A percentile compares a stretch with the other conserved stretches of the same genome.
These are phyloP conservation scores for Trebouxia sp. DNA, from an alignment of 139 green algal species.

Conservation along the genomic window DNA sequence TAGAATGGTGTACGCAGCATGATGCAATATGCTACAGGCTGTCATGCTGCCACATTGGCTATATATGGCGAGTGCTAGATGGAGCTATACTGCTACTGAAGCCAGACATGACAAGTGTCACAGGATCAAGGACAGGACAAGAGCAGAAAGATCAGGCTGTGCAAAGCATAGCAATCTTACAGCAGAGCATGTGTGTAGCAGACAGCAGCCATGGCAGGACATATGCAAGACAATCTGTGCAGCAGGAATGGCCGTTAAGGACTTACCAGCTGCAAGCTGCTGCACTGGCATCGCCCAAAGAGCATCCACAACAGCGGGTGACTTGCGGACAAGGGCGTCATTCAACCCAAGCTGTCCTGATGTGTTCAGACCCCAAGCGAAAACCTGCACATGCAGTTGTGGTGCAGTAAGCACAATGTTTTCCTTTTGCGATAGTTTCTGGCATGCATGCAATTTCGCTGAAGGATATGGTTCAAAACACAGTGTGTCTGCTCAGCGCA, in stretches of 20 bases:
- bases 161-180: too few relatives aligned
- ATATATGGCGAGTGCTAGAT: too few relatives aligned
- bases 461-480: neutral
- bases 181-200: neutral
- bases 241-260: neutral
- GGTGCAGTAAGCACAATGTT: neutral
- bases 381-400: conserved; percentile 57
- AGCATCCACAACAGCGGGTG: conserved; percentile 64
- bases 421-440: neutral
- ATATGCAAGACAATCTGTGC: neutral
- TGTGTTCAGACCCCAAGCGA: conserved; percentile 77
- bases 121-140: too few relatives aligned
- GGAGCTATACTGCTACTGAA: too few relatives aligned
- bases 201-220: neutral
- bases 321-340: conserved; percentile 56
- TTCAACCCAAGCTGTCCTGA: conserved; percentile 80
- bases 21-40: neutral
- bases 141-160: too few relatives aligned
- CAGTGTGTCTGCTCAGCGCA: too few relatives aligned
- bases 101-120: too few relatives aligned
- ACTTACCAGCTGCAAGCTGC: conserved; percentile 69
- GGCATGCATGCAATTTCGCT: too few relatives aligned
- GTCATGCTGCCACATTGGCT: too few relatives aligned
- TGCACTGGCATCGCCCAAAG: conserved; percentile 81
- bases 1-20: too few relatives aligned